These are phyloP conservation scores for Fusarium neocosmosporiellum DNA, from an alignment of 2,329 filamentous ascomycete species.

Conservation along the genomic window DNA sequence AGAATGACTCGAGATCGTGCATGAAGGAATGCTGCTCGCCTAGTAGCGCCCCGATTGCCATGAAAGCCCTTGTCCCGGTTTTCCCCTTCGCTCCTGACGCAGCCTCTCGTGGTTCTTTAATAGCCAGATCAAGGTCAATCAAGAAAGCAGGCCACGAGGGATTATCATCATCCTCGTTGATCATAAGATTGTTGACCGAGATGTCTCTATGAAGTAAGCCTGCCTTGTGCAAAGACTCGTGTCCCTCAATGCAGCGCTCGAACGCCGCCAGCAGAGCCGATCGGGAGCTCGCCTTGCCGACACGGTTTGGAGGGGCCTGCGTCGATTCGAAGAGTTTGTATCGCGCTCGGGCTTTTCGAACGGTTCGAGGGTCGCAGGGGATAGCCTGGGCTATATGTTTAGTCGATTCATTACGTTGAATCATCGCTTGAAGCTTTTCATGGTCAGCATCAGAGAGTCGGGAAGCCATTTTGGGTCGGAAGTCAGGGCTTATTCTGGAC, in stretches of 20 bases:
- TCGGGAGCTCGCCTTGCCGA: slow-evolving; percentile 52
- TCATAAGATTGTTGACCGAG: slow-evolving; percentile 58
- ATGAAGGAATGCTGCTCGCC: slow-evolving; percentile 11
- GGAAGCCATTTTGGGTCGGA: no score
- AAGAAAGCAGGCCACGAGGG: slow-evolving; percentile 53
- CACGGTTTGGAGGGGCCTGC: no score
- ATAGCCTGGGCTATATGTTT: no score
- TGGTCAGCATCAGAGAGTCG: no score
- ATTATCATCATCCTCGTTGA: slow-evolving; percentile 56
- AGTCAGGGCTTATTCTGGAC: no score
- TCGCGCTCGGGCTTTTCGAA: no score
- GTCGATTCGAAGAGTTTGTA: no score
- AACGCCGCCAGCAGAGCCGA: slow-evolving; percentile 50
- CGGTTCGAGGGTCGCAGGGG: no score
- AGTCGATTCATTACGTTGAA: no score
- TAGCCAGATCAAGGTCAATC: slow-evolving; percentile 55
- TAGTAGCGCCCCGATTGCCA: slow-evolving; percentile 7
- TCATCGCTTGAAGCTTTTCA: no score
- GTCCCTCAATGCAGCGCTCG: slow-evolving; percentile 51
- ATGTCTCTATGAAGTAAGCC: slow-evolving; percentile 57
- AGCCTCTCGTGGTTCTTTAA: slow-evolving; percentile 47
- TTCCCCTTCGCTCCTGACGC: slow-evolving; percentile 54
- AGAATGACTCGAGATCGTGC: slow-evolving; percentile 16
- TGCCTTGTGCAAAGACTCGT: slow-evolving; percentile 50
- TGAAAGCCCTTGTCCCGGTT: slow-evolving; percentile 58